Base-by-base conservation (phyloP, 345 rosid species). In the Eucalyptus rudis region DNA sequence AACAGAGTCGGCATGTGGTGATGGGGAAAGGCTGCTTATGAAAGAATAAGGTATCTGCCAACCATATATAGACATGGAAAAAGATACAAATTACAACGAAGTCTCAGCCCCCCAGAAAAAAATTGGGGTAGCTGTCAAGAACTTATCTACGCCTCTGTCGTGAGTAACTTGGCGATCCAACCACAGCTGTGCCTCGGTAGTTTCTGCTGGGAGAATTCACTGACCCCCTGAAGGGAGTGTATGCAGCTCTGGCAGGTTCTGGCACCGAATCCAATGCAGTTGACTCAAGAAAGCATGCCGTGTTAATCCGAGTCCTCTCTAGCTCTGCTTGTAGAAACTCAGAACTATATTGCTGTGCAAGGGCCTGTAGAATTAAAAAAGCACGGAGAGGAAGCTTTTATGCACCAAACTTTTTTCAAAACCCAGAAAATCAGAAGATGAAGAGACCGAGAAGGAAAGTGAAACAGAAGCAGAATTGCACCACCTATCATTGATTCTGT, bases 251-350 rank as follows among this genome's bases (percentile, higher is more conserved):
- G 27, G 97, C 97, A n/a, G 94, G 90, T 88, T 94, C 94, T 40
- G 95, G 96, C 86, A 92, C 95, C 2, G 94, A 88, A 76, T 97
- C 98, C 90, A 95, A 87, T 25, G 97, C 93, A 22, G 93, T 92
- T 0, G 99, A 93, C 92, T 95, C 98, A 8, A 91, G 94, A 58
- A 98, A 98, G 92, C 99, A 98, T 88, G 99, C 99, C 13, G 96
- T 94, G 90, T 98, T 98, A 50, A 96, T 90, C n/a, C 97, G 97
- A 52, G 99, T 97, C 88, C 97, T 96, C 93, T 97, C 99, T 15
- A 98, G 93, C 92, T 98, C 99, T 76, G 91, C 45, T 91, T 95
- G 98, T 52, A 98, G 96, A 89, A 98, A 91, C 88, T 97, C 99
- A 5, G 95, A 89, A 89, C 97, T 93, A 87, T 91, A 94, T 90